These are phyloP conservation scores for Auricularia heimuer DNA, from an alignment of 768 basidiomycete genomes.

Conservation along the genomic window DNA sequence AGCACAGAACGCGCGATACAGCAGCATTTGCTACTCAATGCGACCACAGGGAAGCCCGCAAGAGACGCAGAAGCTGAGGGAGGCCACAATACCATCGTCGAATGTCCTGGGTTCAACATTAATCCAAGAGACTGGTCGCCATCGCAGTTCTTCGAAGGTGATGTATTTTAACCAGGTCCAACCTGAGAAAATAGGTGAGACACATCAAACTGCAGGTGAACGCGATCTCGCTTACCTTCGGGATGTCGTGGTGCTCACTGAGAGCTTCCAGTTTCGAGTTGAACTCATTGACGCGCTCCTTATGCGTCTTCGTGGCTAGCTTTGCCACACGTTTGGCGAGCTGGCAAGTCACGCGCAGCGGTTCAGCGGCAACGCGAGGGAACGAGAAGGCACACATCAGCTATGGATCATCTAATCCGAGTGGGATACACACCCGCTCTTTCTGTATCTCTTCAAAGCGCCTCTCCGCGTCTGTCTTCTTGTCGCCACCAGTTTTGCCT, in stretches of 20 bases:
- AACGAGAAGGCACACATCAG: not conserved
- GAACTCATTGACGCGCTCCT: conserved; percentile 87
- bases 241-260: conserved; percentile 92
- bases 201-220: conserved; percentile 8
- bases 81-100: not conserved
- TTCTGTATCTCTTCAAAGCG: conserved; percentile 84
- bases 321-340: conserved; percentile 65
- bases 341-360: conserved; percentile 27
- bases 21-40: not conserved
- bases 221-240: conserved; percentile 47
- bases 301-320: conserved; percentile 78
- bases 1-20: not conserved
- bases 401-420: not conserved
- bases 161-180: conserved; percentile 65
- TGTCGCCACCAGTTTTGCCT: conserved; percentile 29
- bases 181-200: conserved; percentile 40
- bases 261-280: conserved; percentile 78
- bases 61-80: not conserved
- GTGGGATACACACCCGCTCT: conserved; percentile 47
- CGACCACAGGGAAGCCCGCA: not conserved
- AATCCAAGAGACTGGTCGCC: not conserved
- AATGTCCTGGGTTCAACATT: no score
- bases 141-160: not conserved
- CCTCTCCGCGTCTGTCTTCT: conserved; percentile 79
- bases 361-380: not conserved